These are phyloP conservation scores for Delphinella strobiligena DNA, from an alignment of 2,329 filamentous ascomycete genomes.

Conservation along the genomic window DNA sequence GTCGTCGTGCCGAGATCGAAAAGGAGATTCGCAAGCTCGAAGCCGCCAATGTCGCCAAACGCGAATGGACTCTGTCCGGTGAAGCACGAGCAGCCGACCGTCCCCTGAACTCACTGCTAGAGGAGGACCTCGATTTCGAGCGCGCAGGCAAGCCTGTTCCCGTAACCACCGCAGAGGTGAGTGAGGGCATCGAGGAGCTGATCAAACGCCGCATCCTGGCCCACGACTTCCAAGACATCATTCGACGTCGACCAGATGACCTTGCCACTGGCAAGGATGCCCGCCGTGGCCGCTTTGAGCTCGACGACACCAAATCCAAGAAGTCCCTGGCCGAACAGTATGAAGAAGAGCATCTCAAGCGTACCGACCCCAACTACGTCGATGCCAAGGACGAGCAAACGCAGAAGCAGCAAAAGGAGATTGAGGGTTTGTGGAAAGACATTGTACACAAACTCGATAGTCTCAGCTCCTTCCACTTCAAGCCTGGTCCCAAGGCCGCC, in stretches of 20 bases:
- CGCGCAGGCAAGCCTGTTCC: constrained; percentile 88
- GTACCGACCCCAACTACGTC: constrained; percentile 63
- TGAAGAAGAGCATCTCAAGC: constrained; percentile 79
- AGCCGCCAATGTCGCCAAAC: constrained; percentile 75
- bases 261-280: constrained; percentile 47
- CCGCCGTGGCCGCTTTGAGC: constrained; percentile 61
- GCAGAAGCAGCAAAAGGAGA: constrained; percentile 63
- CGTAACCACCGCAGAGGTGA: constrained; percentile 83
- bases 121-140: constrained; percentile 93
- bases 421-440: constrained; percentile 71
- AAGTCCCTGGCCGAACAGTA: constrained; percentile 86
- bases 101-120: constrained; percentile 81
- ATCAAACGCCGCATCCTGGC: constrained; percentile 88
- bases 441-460: constrained; percentile 72
- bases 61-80: constrained; percentile 80
- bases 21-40: constrained; percentile 90
- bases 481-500: constrained; percentile 73
- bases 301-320: constrained; percentile 79
- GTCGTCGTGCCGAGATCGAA: constrained; percentile 69
- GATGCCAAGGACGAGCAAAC: constrained; percentile 74
- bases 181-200: constrained; percentile 80
- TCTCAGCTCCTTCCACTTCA: constrained; percentile 89
- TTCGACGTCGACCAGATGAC: constrained; percentile 67
- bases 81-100: constrained; percentile 75
- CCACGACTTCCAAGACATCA: constrained; percentile 84